Evolutionary conservation across 176 grass and related monocot species (phyloP).

Genomic region (Eleusine indica): DNA sequence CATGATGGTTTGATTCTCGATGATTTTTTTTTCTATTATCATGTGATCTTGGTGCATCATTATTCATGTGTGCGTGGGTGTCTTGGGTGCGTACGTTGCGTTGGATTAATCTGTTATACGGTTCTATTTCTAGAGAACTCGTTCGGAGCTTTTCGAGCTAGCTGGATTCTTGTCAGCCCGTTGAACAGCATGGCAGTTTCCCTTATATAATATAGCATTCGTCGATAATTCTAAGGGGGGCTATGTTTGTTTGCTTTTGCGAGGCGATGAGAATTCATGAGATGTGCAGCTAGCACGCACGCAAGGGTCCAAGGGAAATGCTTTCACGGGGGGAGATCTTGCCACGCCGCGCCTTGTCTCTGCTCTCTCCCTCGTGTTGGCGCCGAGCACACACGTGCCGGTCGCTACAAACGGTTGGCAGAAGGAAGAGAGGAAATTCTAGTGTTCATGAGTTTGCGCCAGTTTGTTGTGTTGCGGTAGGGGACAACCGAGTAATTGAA

Average conservation of each 20-base stretch:
- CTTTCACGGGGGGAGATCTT: conserved; percentile 51
- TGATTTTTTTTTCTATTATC: too few species aligned
- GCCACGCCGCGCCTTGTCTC: conserved; percentile 15
- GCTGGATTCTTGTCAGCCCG: conserved; percentile 48
- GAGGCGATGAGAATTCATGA: conserved; percentile 30
- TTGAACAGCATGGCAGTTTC: conserved; percentile 35
- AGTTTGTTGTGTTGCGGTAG: conserved; percentile 41
- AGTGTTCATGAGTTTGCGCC: conserved; percentile 49
- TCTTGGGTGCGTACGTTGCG: too few species aligned
- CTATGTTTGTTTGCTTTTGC: conserved; percentile 36
- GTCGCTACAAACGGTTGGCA: conserved; percentile 51
- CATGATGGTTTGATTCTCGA: too few species aligned
- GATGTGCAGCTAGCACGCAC: conserved; percentile 24
- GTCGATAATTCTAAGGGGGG: conserved; percentile 4
- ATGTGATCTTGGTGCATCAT: too few species aligned
- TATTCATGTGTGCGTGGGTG: too few species aligned
- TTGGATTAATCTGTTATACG: too few species aligned
- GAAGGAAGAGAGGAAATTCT: not conserved
- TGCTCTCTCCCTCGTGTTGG: conserved; percentile 20
- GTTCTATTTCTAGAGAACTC: conserved; percentile 45
- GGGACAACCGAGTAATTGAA: conserved; percentile 36
- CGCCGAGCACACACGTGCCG: conserved; percentile 55
- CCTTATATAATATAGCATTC: not conserved
- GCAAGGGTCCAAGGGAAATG: conserved; percentile 49
- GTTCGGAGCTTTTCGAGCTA: conserved; percentile 21